These are phyloP conservation scores for Oxytropis ochrocephala DNA, from an alignment of 306 rosid species.

Conservation along the genomic window DNA sequence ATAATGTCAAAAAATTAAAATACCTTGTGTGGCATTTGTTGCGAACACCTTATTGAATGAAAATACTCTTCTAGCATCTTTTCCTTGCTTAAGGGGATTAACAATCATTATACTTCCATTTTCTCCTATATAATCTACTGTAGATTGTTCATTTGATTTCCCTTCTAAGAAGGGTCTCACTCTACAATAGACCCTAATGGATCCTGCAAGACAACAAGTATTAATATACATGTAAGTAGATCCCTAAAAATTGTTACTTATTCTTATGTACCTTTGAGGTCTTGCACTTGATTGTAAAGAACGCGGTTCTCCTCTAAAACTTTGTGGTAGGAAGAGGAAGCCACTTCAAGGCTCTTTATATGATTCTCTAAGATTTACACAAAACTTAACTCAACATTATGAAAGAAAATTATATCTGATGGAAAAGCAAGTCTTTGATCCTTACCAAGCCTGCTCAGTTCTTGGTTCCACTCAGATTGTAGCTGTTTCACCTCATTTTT, in stretches of 20 bases:
- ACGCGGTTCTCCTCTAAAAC: conserved; percentile 79
- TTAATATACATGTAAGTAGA: not conserved
- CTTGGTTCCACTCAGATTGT: conserved; percentile 62
- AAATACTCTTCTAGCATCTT: conserved; percentile 81
- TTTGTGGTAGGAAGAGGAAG: conserved; percentile 78
- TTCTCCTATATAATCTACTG: conserved; percentile 91
- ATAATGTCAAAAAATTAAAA: not conserved
- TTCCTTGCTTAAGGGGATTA: conserved; percentile 84
- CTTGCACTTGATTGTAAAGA: conserved; percentile 93
- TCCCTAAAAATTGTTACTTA: not conserved
- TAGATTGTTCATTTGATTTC: conserved; percentile 60
- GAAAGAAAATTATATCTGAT: conserved; percentile 1
- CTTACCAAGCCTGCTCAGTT: conserved; percentile 72
- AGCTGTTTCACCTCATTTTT: conserved; percentile 48
- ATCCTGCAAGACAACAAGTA: conserved; percentile 44
- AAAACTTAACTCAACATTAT: conserved; percentile 14
- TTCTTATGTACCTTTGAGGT: conserved; percentile 70
- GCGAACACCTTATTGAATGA: conserved; percentile 83
- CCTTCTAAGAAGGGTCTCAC: conserved; percentile 81
- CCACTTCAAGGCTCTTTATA: conserved; percentile 63
- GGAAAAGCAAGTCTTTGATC: conserved; percentile 17
- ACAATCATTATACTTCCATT: conserved; percentile 88
- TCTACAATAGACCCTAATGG: conserved; percentile 92
- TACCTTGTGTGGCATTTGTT: conserved; percentile 92
- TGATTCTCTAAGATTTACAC: conserved; percentile 48